Percentiles rank a stretch among this genome's conserved stretches.
Evolutionary conservation across 331 rosid species (phyloP).

Genomic region (Spiraea crenata): DNA sequence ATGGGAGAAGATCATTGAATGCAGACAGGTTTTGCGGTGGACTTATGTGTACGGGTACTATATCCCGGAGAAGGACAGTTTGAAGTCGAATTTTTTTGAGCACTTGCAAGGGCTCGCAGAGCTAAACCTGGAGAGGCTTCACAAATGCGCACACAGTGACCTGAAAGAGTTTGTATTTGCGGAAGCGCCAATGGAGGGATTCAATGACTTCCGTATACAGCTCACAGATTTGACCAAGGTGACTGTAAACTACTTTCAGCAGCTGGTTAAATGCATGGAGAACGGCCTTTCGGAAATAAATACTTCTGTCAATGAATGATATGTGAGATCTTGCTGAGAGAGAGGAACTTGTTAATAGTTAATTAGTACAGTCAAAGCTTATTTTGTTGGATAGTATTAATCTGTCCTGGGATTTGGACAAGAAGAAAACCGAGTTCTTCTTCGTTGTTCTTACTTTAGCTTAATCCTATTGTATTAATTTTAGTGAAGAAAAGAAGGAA

Average conservation of each 20-base stretch:
- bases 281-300: constrained; percentile 45
- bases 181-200: constrained; percentile 18
- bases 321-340: too few relatives aligned
- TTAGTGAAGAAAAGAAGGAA: too few relatives aligned
- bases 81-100: constrained; percentile 44
- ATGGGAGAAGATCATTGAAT: constrained; percentile 55
- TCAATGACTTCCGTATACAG: constrained; percentile 33
- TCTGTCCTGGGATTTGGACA: too few relatives aligned
- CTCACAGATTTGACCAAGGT: constrained; percentile 42
- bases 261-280: constrained; percentile 46
- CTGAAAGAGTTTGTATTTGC: constrained; percentile 16
- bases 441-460: too few relatives aligned
- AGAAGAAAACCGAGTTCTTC: too few relatives aligned
- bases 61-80: constrained; percentile 32
- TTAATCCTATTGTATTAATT: too few relatives aligned
- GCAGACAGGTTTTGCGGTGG: constrained; percentile 57
- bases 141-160: constrained; percentile 36
- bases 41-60: constrained; percentile 53
- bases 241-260: constrained; percentile 46
- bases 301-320: neutral
- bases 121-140: constrained; percentile 51
- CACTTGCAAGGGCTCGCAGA: constrained; percentile 52
- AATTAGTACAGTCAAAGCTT: too few relatives aligned
- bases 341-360: too few relatives aligned
- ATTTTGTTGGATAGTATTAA: too few relatives aligned